Conservation (phyloP, 306 rosid species). For the Hippophae gyantsensis region DNA sequence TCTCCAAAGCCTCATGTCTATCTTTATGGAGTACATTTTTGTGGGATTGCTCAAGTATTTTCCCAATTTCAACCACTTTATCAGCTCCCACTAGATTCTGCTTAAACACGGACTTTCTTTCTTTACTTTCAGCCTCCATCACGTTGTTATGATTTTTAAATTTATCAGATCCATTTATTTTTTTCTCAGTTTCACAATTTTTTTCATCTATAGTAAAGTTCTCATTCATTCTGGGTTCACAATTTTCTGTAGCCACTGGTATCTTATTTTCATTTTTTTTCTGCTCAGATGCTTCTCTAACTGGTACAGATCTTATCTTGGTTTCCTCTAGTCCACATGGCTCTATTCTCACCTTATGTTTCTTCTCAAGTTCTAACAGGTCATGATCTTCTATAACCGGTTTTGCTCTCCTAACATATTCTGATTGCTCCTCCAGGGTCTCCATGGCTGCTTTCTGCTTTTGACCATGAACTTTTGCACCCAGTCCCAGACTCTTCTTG, state of each 20-base stretch:
- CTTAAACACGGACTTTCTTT: slow-evolving; percentile 25
- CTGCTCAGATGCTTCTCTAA: slow-evolving; percentile 27
- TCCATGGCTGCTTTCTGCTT: slow-evolving; percentile 27
- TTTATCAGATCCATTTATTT: slow-evolving; percentile 22
- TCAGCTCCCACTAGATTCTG: slow-evolving; percentile 11
- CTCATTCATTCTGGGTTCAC: slow-evolving; percentile 28
- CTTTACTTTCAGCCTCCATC: slow-evolving; percentile 28
- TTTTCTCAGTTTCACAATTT: slow-evolving; percentile 27
- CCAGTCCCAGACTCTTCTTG: slow-evolving; percentile 28
- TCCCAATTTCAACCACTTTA: slow-evolving; percentile 26
- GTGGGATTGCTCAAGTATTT: slow-evolving; percentile 21
- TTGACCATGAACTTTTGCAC: slow-evolving; percentile 21
- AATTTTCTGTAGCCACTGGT: slow-evolving; percentile 24
- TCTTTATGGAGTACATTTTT: slow-evolving; percentile 21
- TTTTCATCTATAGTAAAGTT: slow-evolving; percentile 21
- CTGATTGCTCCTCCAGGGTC: slow-evolving; percentile 26
- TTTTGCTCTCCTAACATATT: slow-evolving; percentile 13
- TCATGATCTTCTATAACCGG: slow-evolving; percentile 21
- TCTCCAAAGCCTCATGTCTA: slow-evolving; percentile 23
- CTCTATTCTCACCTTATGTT: slow-evolving; percentile 34
- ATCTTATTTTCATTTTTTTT: slow-evolving; percentile 35
- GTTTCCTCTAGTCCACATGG: slow-evolving; percentile 29
- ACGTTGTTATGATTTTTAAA: slow-evolving; percentile 22
- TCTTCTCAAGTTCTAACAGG: slow-evolving; percentile 28
- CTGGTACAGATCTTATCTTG: slow-evolving; percentile 29